Conservation (phyloP, 164 flowering plant genomes). For the Piper longum region DNA sequence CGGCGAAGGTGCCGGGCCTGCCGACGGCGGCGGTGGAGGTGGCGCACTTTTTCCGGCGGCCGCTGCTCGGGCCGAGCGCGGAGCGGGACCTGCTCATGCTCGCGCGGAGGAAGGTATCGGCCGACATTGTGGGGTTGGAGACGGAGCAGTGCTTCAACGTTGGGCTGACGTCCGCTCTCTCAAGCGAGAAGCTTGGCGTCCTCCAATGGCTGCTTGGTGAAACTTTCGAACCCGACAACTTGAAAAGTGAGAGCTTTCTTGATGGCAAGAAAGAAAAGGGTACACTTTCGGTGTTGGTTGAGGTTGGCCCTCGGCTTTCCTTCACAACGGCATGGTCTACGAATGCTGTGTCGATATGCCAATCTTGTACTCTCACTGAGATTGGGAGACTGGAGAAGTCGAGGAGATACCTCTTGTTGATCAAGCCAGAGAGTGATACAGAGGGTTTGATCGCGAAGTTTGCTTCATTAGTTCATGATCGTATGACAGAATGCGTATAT, state of each 20-base stretch:
- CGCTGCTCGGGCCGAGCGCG: conserved; percentile 57
- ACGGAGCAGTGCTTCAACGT: conserved; percentile 88
- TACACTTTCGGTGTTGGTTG: conserved; percentile 31
- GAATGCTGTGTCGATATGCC: conserved; percentile 87
- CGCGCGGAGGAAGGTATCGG: conserved; percentile 49
- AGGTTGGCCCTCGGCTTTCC: conserved; percentile 86
- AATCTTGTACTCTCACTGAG: conserved; percentile 66
- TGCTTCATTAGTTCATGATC: conserved; percentile 77
- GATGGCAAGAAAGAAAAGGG: conserved; percentile 30
- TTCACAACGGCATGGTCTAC: conserved; percentile 96
- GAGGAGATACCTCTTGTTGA: conserved; percentile 57
- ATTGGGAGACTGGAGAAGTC: conserved; percentile 75
- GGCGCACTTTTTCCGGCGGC: conserved; percentile 62
- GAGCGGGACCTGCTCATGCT: conserved; percentile 50
- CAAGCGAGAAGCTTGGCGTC: conserved; percentile 40
- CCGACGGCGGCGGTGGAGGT: conserved; percentile 21
- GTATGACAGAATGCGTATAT: conserved; percentile 89
- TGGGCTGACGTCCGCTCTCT: conserved; percentile 37
- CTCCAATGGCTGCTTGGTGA: conserved; percentile 69
- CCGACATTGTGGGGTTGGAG: conserved; percentile 50
- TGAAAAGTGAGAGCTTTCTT: conserved; percentile 57
- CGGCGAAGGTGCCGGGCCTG: conserved; percentile 16
- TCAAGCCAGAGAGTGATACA: conserved; percentile 19
- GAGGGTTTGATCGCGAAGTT: conserved; percentile 48
- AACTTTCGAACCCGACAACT: conserved; percentile 73